Conservation (phyloP, 495 filamentous ascomycete genomes). For the Neurospora sp. region DNA sequence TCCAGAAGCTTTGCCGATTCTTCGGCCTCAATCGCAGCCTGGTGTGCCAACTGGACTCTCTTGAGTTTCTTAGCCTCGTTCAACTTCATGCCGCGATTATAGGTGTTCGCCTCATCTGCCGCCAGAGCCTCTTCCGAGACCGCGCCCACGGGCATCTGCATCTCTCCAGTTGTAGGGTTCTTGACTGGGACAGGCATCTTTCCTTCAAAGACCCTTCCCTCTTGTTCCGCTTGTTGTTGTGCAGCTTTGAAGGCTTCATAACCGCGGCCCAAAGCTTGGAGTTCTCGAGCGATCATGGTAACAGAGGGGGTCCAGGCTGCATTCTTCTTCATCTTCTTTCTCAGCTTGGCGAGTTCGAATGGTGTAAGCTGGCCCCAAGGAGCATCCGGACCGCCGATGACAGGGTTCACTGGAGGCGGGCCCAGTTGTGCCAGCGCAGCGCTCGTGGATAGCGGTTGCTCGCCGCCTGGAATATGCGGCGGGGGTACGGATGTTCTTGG, state of each 20-base stretch:
- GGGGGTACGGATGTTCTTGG: conserved; percentile 36
- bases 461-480: conserved; percentile 43
- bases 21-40: conserved; percentile 59
- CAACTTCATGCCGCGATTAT: conserved; percentile 81
- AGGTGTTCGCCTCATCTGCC: conserved; percentile 47
- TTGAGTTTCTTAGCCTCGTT: conserved; percentile 92
- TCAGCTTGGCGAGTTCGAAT: conserved; percentile 81
- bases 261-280: conserved; percentile 68
- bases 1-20: conserved; percentile 48
- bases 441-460: conserved; percentile 59
- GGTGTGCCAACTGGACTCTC: conserved; percentile 58
- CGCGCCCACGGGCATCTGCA: conserved; percentile 38
- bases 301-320: conserved; percentile 90
- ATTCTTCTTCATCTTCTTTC: conserved; percentile 99
- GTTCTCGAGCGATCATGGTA: conserved; percentile 89
- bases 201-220: conserved; percentile 52
- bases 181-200: conserved; percentile 34
- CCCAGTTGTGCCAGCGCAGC: conserved; percentile 66
- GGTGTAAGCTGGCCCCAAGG: conserved; percentile 88
- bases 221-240: conserved; percentile 56
- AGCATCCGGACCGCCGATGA: conserved; percentile 61
- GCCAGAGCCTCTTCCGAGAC: conserved; percentile 39
- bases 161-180: conserved; percentile 36
- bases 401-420: conserved; percentile 68
- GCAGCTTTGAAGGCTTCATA: conserved; percentile 61